Evolutionary conservation across 148 eudicot genomes (phyloP).

Genomic region (Rhododendron griersonianum): DNA sequence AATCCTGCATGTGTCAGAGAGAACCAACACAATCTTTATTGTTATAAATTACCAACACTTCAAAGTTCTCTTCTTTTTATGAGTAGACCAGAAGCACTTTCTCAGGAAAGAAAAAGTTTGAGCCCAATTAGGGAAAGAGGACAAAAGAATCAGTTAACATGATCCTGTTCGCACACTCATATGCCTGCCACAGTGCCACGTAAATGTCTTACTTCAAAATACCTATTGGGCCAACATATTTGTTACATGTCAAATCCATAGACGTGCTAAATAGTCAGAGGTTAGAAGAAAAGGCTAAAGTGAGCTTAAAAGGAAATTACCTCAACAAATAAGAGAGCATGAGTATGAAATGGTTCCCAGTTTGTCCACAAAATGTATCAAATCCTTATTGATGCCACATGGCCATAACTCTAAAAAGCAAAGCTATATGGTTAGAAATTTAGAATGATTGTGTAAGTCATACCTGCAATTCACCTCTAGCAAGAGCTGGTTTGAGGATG

Average conservation of each 20-base stretch:
- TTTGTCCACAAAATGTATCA: background rate
- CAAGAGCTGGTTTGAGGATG: slow-evolving; percentile 89
- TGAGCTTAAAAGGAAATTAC: background rate
- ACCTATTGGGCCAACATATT: background rate
- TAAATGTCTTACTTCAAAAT: background rate
- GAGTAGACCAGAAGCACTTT: background rate
- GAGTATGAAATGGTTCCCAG: background rate
- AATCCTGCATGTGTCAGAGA: background rate
- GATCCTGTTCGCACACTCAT: background rate
- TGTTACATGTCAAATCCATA: background rate
- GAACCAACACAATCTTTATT: background rate
- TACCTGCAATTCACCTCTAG: slow-evolving; percentile 95
- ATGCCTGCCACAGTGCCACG: background rate
- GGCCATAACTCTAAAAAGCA: background rate
- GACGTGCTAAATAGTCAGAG: background rate
- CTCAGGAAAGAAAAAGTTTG: background rate
- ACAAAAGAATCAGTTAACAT: background rate
- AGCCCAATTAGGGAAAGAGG: background rate
- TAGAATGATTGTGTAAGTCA: background rate
- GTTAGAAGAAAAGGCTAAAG: background rate
- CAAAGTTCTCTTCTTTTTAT: background rate
- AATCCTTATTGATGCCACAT: background rate
- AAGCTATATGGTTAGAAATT: background rate
- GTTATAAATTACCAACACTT: background rate
- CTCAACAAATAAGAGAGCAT: background rate